Evolutionary conservation across 2,329 filamentous ascomycete species (phyloP).

Genomic region (Beauveria australis): DNA sequence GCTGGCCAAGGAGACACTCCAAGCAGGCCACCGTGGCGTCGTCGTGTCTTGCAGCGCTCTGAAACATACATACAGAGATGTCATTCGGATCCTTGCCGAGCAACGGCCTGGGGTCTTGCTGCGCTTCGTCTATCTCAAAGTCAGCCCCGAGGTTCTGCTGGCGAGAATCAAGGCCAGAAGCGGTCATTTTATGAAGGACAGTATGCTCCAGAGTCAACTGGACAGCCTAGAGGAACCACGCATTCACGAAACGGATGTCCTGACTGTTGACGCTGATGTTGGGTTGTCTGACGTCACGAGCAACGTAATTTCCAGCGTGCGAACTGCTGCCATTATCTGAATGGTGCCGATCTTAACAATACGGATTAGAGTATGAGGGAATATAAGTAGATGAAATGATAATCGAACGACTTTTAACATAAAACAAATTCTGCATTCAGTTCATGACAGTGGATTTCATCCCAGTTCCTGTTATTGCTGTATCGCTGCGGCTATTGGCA

Average conservation of each 20-base stretch:
- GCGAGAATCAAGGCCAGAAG: slow-evolving; percentile 50
- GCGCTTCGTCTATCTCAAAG: slow-evolving; percentile 59
- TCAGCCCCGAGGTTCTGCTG: slow-evolving; percentile 47
- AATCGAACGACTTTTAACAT: background rate
- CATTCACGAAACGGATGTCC: slow-evolving; percentile 30
- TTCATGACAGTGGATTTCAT: background rate
- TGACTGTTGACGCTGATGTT: slow-evolving; percentile 30
- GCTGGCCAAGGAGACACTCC: slow-evolving; percentile 14
- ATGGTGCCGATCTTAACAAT: background rate
- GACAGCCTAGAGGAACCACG: slow-evolving; percentile 54
- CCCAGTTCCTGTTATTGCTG: background rate
- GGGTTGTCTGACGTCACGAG: slow-evolving; percentile 8
- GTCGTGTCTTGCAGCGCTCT: slow-evolving; percentile 62
- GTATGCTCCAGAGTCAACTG: slow-evolving; percentile 61
- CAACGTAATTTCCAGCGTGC: background rate
- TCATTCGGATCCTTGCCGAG: slow-evolving; percentile 44
- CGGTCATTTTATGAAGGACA: slow-evolving; percentile 62
- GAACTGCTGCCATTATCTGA: background rate
- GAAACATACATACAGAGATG: slow-evolving; percentile 62
- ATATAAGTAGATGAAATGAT: background rate
- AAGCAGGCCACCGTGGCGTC: slow-evolving; percentile 15
- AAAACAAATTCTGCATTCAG: background rate
- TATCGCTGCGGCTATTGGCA: background rate
- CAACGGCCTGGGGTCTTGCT: slow-evolving; percentile 42
- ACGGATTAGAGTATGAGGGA: background rate